phyloP scores from a whole-genome alignment of 495 filamentous ascomycete species.

The Pyrenula aspistea region DNA sequence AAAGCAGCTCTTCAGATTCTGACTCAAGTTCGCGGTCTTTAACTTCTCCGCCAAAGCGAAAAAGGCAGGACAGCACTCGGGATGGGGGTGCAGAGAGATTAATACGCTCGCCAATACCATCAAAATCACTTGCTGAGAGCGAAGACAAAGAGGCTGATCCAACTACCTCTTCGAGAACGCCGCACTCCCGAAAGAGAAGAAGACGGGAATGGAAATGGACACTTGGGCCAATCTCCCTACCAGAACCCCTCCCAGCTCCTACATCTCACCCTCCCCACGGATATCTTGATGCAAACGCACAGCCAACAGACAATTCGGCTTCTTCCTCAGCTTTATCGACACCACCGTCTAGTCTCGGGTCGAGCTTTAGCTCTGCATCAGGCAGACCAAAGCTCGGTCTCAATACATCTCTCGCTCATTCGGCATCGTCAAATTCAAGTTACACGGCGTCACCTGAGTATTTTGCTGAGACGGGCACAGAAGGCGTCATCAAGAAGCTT shows the following conservation, averaged over 20 bases:
- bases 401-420: neutral
- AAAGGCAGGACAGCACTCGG: constrained; percentile 29
- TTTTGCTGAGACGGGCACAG: neutral
- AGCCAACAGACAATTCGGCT: constrained; percentile 61
- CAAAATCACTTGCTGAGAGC: neutral
- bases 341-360: neutral
- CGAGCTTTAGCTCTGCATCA: neutral
- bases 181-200: constrained; percentile 28
- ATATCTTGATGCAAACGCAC: constrained; percentile 56
- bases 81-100: constrained; percentile 9
- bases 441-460: neutral
- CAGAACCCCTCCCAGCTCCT: constrained; percentile 46
- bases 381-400: neutral
- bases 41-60: constrained; percentile 9
- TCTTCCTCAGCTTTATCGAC: constrained; percentile 27
- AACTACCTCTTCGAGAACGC: constrained; percentile 28
- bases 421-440: neutral
- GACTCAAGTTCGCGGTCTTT: constrained; percentile 13
- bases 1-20: constrained; percentile 30
- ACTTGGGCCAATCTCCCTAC: constrained; percentile 35
- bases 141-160: constrained; percentile 24
- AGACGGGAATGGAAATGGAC: constrained; percentile 48
- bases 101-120: neutral
- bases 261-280: constrained; percentile 51
- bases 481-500: neutral